phyloP scores from a whole-genome alignment of 2,329 filamentous ascomycete genomes.

The Knoxdaviesia capensis region DNA sequence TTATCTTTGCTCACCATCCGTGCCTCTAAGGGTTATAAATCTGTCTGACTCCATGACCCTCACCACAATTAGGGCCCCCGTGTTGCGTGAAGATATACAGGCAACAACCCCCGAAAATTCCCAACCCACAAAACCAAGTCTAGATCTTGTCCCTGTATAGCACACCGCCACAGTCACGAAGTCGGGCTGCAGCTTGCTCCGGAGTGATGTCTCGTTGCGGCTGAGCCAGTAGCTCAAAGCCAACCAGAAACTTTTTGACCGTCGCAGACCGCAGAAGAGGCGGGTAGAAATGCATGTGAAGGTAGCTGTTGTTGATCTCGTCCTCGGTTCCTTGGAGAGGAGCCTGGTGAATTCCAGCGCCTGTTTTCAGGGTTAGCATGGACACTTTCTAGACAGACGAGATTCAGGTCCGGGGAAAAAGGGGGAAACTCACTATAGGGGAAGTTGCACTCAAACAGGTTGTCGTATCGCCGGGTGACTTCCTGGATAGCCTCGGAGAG shows the following conservation, averaged over 20 bases:
- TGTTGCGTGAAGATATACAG: no score
- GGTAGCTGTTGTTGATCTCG: constrained; percentile 71
- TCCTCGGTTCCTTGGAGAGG: constrained; percentile 64
- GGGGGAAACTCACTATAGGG: constrained; percentile 52
- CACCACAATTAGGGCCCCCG: no score
- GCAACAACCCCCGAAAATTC: no score
- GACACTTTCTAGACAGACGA: not conserved
- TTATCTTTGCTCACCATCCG: no score
- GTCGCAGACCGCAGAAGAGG: constrained; percentile 81
- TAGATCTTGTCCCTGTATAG: constrained; percentile 48
- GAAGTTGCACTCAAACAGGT: constrained; percentile 90
- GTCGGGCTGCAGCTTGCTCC: constrained; percentile 68
- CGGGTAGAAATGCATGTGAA: constrained; percentile 97
- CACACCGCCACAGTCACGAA: constrained; percentile 59
- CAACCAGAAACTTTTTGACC: constrained; percentile 88
- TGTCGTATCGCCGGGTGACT: constrained; percentile 82
- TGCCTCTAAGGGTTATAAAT: no score
- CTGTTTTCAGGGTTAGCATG: constrained; percentile 16
- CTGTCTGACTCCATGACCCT: no score
- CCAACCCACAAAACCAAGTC: no score
- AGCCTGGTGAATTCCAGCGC: constrained; percentile 90
- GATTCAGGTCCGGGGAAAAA: not conserved
- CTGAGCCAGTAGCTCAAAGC: constrained; percentile 91
- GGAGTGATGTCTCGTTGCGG: constrained; percentile 97
- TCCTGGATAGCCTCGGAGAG: constrained; percentile 76